Evolutionary conservation across 2,329 filamentous ascomycete genomes (phyloP).

Genomic region (Emmonsiellopsis sp.): DNA sequence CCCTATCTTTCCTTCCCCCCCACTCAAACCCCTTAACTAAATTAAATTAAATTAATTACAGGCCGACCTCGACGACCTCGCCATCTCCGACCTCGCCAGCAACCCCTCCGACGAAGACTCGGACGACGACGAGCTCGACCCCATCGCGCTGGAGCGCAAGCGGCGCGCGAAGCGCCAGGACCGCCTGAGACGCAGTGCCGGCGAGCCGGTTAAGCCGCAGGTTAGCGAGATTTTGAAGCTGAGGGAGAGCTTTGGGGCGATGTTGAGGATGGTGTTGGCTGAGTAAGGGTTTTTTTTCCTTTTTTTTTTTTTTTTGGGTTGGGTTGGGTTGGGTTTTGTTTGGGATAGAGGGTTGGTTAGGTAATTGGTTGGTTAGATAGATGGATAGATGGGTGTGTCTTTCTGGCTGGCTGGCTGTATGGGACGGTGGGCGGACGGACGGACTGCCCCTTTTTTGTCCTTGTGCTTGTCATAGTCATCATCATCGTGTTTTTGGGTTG

Average conservation of each 20-base stretch:
- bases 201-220: slow-evolving; percentile 71
- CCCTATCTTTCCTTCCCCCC: slow-evolving; percentile 2
- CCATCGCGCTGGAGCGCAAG: slow-evolving; percentile 76
- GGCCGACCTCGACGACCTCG: slow-evolving; percentile 74
- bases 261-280: slow-evolving; percentile 73
- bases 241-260: slow-evolving; percentile 66
- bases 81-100: slow-evolving; percentile 63
- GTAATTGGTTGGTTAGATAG: background rate
- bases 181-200: slow-evolving; percentile 63
- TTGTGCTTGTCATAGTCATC: background rate
- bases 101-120: slow-evolving; percentile 58
- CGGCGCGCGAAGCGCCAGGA: slow-evolving; percentile 69
- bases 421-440: no score
- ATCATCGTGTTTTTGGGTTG: background rate
- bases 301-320: background rate
- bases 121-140: slow-evolving; percentile 69
- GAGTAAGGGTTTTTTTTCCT: slow-evolving; percentile 39
- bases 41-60: slow-evolving; percentile 17
- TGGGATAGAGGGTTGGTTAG: background rate
- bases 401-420: no score
- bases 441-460: background rate
- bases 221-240: slow-evolving; percentile 74
- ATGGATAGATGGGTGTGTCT: no score
- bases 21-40: slow-evolving; percentile 3
- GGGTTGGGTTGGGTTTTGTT: background rate